These are phyloP conservation scores for Neodidymelliopsis sp. DNA, from an alignment of 2,329 filamentous ascomycete species.

Conservation along the genomic window DNA sequence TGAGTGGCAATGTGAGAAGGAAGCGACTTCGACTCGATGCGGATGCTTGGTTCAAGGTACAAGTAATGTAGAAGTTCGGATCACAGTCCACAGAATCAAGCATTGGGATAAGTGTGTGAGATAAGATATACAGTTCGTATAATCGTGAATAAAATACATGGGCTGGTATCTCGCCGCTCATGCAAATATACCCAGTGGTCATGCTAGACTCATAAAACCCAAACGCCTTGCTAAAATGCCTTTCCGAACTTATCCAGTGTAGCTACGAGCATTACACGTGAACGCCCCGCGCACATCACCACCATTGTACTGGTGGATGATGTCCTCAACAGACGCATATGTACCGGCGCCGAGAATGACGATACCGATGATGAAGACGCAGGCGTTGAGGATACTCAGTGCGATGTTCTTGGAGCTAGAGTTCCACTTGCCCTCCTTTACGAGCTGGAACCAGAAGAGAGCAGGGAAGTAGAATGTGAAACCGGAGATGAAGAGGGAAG, in stretches of 20 bases:
- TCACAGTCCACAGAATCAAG: too few species aligned
- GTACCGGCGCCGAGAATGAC: conserved; percentile 51
- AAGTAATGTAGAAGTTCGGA: too few species aligned
- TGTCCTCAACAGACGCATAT: conserved; percentile 55
- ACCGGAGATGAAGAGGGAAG: conserved; percentile 69
- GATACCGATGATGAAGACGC: conserved; percentile 42
- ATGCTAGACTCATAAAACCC: not conserved
- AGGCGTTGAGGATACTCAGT: conserved; percentile 37
- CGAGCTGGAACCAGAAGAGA: conserved; percentile 47
- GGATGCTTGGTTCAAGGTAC: too few species aligned
- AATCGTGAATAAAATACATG: not conserved
- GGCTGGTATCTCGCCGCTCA: conserved; percentile 9
- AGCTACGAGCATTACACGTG: conserved; percentile 49
- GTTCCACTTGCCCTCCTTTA: conserved; percentile 56
- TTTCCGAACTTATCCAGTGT: conserved; percentile 13
- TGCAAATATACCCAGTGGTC: conserved; percentile 5
- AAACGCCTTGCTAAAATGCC: conserved; percentile 21
- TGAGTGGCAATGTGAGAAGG: too few species aligned
- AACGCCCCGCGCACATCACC: conserved; percentile 52
- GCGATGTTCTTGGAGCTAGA: conserved; percentile 41
- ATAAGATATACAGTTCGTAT: not conserved
- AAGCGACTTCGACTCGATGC: too few species aligned
- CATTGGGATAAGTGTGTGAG: too few species aligned
- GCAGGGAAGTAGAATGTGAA: conserved; percentile 63
- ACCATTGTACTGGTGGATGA: conserved; percentile 49